Evolutionary conservation across 1,284 basidiomycete species (phyloP), one percentile per base, ranked within the genome.

Genomic region (Xerocomus cyaneibrunnescens): DNA sequence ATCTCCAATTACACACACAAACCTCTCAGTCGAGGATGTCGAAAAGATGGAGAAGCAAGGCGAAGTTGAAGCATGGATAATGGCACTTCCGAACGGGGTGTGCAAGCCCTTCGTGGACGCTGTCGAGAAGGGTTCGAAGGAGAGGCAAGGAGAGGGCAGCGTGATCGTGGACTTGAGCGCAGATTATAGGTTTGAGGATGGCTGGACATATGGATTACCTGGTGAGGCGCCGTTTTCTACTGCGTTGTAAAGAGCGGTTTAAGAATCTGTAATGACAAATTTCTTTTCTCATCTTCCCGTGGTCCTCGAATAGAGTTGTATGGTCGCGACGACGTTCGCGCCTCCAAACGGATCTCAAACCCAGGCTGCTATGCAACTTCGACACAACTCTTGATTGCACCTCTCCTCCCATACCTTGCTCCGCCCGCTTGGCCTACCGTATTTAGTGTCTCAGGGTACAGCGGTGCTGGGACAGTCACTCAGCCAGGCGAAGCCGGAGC

Each of bases 41-140:
- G 83, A 91, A 69, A 76, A 75, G 65, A 91, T 98, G 85, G 94
- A 95, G 72, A 85, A 87, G 72, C 77, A 83, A 51, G 87, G 89
- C 22, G 88, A 89, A 64, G 92, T 98, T 19, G 94, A 98, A 67
- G 94, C 92, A 10, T 98, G 94, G 93, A 84, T 99, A 52, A 96
- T 98, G 92, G 96, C 96, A 1, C 81, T 99, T 38, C 96, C 96
- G 28, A 99, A 99, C 65, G 97, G 96, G 16, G 83, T 95, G 25
- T 93, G 93, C 77, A 96, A 96, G 75, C 94, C 95, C 0, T 99
- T 98, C 65, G 94, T 99, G 17, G 94, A 97, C 66, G 97, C 96
- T 13, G 77, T 99, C 45, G 93, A 98, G 65, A 76, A 77, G 30
- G 85, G 85, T 2, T 81, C 87, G 13, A 76, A 71, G 57, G 82